Evolutionary conservation across 2,329 filamentous ascomycete species (phyloP), one percentile per base, ranked within the genome.

Genomic region (Cladophialophora psammophila): DNA sequence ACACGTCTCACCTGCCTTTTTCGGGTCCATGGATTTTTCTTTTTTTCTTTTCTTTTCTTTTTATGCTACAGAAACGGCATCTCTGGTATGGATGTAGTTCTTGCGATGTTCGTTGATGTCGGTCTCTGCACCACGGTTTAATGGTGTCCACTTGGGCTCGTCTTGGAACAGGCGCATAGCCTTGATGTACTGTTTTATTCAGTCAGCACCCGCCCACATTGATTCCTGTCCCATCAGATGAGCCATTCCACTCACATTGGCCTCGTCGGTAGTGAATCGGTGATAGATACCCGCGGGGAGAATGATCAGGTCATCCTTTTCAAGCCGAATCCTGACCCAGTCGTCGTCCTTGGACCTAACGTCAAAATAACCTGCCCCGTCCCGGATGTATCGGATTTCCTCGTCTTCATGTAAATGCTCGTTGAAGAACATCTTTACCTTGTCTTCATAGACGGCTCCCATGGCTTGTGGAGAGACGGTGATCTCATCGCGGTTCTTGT

Each of bases 321-420:
- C 91, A 65, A 99, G 82, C 75, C 85, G 82, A 69, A 99, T 93
- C 66, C 95, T 85, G 66, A 99, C 88, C 95, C 95, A 99, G 72
- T 91, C 88, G 76, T 98, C 94, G 20, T 86, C 87, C 78, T 91
- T 84, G 75, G 88, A 90, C 57, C 95, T 85, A 2, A 99, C 94
- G 80, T 99, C 95, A 77, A 99, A 99, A 79, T 91, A 99, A 0
- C 95, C 95, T 63, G 87, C 86, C 0, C 95, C 95, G 68, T 90
- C 94, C 36, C 93, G 85, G 72, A 99, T 94, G 76, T 97, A 99
- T 56, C 95, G 86, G 72, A 99, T 99, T 85, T 99, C 95, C 82
- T 99, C 95, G 74, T 99, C 95, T 82, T 99, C 95, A 78, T 99
- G 95, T 74, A 99, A 80, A 79, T 99, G 95, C 84, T 99, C 95